These are phyloP conservation scores for Pythium aphanidermatum DNA, from an alignment of 352 stramenopile species.

Conservation along the genomic window DNA sequence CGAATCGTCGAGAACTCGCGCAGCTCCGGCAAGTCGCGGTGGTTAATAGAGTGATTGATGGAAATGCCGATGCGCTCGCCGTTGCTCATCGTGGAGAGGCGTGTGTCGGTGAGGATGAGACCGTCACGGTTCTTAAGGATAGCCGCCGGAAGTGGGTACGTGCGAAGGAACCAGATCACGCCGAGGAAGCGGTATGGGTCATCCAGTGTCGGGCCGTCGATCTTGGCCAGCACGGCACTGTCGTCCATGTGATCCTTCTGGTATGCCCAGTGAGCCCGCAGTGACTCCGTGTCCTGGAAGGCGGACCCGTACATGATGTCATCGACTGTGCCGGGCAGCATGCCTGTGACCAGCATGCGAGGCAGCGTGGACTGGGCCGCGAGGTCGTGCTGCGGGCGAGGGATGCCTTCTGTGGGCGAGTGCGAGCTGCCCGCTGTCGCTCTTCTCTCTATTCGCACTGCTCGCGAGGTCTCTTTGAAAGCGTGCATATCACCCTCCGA, in stretches of 20 bases:
- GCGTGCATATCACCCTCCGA: conserved; percentile 25
- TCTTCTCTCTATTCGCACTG: too few relatives aligned
- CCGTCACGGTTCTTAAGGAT: conserved; percentile 42
- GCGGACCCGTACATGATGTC: conserved; percentile 50
- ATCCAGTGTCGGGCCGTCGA: conserved; percentile 19
- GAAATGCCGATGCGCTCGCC: conserved; percentile 45
- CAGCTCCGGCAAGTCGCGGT: conserved; percentile 36
- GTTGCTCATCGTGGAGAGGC: background rate
- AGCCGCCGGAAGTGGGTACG: conserved; percentile 20
- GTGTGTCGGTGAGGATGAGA: conserved; percentile 15
- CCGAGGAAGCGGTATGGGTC: conserved; percentile 36
- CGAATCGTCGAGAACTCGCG: conserved; percentile 29
- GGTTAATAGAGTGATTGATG: conserved; percentile 42
- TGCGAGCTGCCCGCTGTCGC: too few relatives aligned
- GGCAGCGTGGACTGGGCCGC: too few relatives aligned
- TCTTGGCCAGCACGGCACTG: conserved; percentile 20
- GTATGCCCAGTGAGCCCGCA: conserved; percentile 37
- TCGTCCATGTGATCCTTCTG: conserved; percentile 29
- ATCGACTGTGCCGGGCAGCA: conserved; percentile 38
- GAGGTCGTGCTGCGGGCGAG: too few relatives aligned
- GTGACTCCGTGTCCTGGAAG: conserved; percentile 31
- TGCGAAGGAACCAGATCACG: conserved; percentile 24
- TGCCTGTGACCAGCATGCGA: conserved; percentile 28
- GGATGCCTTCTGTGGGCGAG: too few relatives aligned
- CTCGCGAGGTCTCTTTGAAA: conserved; percentile 22